Evolutionary conservation across 768 basidiomycete genomes (phyloP), one percentile per base, ranked within the genome.

Genomic region (Mrakia hoshinonis): DNA sequence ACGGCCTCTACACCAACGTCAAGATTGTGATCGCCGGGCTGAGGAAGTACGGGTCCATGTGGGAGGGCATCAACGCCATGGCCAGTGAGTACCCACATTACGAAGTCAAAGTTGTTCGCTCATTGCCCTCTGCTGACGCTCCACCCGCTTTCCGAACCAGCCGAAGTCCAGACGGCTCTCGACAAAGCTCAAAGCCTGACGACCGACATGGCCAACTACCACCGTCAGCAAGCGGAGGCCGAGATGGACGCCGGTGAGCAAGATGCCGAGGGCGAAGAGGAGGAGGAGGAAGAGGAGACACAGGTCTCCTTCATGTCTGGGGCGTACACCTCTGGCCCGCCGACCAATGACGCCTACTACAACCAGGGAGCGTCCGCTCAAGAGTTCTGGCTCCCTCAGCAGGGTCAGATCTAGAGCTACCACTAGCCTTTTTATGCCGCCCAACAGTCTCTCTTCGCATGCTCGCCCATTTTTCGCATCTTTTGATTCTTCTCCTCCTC

Each of bases 1-100:
- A 62, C 18, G 34, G 61, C 11, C 62, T 70, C 3, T 70, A 63
- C 24, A 70, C 58, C 24, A 70, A 70, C 51, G 69, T 70, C 62
- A 61, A 49, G 48, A 46, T 70, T 36, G 63, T 70, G 49, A 26
- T 61, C 38, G 69, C 69, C 20, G 69, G 69, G 1, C 48, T 70
- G 4, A 43, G 34, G 11, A 60, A 61, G 58, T 70, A 63, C 24
- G 69, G 46, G 34, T 24, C 31, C 36, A 49, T 70, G 47, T 70
- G 69, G 69, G 69, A 70, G 29, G 69, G 69, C 5, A 62, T 70
- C 38, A 48, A 29, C 13, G 49, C 38, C 11, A 62, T 70, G 38
- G 69, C 69, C 5, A 47, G 69, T 70, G 69, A 36, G n/a, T 26
- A 26, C 18, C 12, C 15, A 4, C 20, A 3, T 26, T 31, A 13